These are phyloP conservation scores for Noccaea caerulescens DNA, from an alignment of 345 rosid species.

Conservation along the genomic window DNA sequence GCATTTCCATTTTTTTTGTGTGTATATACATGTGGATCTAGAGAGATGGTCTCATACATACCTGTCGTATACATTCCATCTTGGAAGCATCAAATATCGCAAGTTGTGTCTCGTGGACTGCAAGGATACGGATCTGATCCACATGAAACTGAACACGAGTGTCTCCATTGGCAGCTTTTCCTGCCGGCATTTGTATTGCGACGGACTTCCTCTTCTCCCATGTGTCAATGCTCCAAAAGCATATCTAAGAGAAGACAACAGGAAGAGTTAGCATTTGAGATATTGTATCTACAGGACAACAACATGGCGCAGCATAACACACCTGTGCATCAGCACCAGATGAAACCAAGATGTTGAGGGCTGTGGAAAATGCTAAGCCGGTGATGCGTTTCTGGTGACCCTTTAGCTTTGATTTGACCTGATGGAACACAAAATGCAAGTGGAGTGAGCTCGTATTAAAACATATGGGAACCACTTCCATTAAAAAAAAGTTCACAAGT, in stretches of 20 bases:
- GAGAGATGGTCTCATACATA: constrained; percentile 47
- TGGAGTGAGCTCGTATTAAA: constrained; percentile 16
- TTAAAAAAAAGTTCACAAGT: constrained; percentile 4
- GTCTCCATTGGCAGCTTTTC: constrained; percentile 67
- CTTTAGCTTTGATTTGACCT: constrained; percentile 83
- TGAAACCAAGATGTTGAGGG: constrained; percentile 75
- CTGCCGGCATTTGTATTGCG: constrained; percentile 64
- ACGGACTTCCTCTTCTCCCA: constrained; percentile 87
- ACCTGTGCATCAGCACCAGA: constrained; percentile 97
- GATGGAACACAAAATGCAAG: constrained; percentile 30
- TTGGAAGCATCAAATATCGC: constrained; percentile 80
- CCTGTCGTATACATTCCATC: constrained; percentile 81
- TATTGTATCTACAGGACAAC: background rate
- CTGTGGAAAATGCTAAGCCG: constrained; percentile 83
- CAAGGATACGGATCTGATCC: constrained; percentile 73
- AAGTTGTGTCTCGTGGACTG: constrained; percentile 81
- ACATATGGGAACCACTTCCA: constrained; percentile 12
- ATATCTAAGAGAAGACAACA: constrained; percentile 55
- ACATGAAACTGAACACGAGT: constrained; percentile 81
- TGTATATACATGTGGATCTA: constrained; percentile 42
- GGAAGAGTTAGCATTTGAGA: constrained; percentile 4
- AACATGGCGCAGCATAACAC: constrained; percentile 39
- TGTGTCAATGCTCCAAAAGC: constrained; percentile 80
- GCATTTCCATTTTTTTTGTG: background rate
- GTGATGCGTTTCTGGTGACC: constrained; percentile 89